These are phyloP conservation scores for Xanthoceras sorbifolium DNA, from an alignment of 345 rosid genomes.

Conservation along the genomic window DNA sequence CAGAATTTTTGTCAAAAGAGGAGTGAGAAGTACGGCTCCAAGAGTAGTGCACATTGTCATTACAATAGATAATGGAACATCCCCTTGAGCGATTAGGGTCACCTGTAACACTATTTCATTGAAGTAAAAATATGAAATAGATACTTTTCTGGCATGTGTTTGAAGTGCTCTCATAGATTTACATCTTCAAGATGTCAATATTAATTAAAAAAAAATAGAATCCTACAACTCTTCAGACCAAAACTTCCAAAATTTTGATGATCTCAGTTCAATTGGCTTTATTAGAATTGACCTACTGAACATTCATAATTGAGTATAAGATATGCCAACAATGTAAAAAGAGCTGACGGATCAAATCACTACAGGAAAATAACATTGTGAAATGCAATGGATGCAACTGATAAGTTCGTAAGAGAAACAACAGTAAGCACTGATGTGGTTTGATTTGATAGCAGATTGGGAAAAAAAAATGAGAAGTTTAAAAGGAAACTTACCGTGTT, in stretches of 20 bases:
- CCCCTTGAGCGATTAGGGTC: conserved; percentile 70
- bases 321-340: too few species aligned
- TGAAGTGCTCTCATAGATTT: not conserved
- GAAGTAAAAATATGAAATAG: conserved; percentile 31
- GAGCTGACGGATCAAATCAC: not conserved
- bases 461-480: not conserved
- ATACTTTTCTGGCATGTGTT: not conserved
- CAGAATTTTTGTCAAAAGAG: conserved; percentile 53
- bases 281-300: not conserved
- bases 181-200: not conserved
- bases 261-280: not conserved
- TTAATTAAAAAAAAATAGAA: not conserved
- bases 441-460: not conserved
- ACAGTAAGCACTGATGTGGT: not conserved
- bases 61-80: conserved; percentile 62
- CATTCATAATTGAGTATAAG: not conserved
- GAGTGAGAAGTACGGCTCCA: conserved; percentile 64
- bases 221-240: not conserved
- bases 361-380: not conserved
- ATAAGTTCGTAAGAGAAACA: not conserved
- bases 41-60: conserved; percentile 67
- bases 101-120: conserved; percentile 56
- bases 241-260: not conserved
- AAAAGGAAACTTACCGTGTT: not conserved
- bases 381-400: not conserved